These are phyloP conservation scores for Rhazya stricta DNA, from an alignment of 257 asterid genomes.

Conservation along the genomic window DNA sequence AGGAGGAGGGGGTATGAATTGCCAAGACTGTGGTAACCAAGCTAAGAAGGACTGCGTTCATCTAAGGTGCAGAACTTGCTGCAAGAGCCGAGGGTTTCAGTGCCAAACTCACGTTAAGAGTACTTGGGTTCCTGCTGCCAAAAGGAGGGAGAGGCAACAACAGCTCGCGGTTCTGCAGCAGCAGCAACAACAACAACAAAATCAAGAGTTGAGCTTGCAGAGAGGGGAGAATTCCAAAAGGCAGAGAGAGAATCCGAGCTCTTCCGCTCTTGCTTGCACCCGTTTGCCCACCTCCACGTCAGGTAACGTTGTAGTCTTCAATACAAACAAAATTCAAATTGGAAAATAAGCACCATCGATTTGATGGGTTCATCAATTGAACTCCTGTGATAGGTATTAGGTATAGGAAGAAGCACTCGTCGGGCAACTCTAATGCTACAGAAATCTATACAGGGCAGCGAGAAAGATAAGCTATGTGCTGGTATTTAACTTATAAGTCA, in stretches of 20 bases:
- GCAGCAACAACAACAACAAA: conserved; percentile 22
- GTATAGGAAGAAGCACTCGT: conserved; percentile 2
- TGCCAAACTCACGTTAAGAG: conserved; percentile 67
- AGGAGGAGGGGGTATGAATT: conserved; percentile 42
- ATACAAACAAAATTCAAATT: conserved; percentile 1
- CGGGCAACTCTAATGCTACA: neutral
- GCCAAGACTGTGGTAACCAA: conserved; percentile 75
- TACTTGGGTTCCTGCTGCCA: conserved; percentile 80
- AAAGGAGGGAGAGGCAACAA: conserved; percentile 59
- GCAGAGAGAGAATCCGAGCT: conserved; percentile 36
- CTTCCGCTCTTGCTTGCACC: conserved; percentile 38
- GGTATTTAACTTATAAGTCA: neutral
- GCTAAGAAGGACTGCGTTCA: conserved; percentile 71
- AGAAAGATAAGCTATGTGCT: neutral
- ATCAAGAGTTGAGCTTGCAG: conserved; percentile 26
- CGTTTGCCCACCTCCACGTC: conserved; percentile 48
- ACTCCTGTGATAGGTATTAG: neutral
- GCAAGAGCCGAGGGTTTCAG: conserved; percentile 66
- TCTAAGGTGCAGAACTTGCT: conserved; percentile 65
- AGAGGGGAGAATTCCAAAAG: conserved; percentile 42
- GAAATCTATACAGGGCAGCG: conserved; percentile 2
- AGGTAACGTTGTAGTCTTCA: conserved; percentile 29
- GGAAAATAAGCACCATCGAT: neutral
- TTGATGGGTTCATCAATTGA: conserved; percentile 11
- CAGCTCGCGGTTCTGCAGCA: conserved; percentile 31